These are phyloP conservation scores for Penicillium lagena DNA, from an alignment of 495 filamentous ascomycete species.

Conservation along the genomic window DNA sequence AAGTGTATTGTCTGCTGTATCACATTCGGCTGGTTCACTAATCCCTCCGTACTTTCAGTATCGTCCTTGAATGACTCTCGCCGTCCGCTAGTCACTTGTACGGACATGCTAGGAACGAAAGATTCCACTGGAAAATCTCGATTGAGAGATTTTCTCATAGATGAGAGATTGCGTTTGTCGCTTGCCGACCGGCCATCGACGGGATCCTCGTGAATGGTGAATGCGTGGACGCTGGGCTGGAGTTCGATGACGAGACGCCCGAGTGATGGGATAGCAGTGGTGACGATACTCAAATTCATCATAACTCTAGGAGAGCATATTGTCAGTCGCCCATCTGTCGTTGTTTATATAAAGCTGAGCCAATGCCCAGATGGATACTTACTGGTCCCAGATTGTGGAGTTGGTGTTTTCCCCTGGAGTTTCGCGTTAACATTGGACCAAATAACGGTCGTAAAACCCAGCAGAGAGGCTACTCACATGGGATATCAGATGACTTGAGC, in stretches of 20 bases:
- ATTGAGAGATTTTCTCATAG: conserved; percentile 7
- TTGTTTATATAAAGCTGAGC: background rate
- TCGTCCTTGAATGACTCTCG: conserved; percentile 12
- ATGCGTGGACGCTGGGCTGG: conserved; percentile 16
- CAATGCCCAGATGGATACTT: conserved; percentile 1
- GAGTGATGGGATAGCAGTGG: conserved; percentile 21
- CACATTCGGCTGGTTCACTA: conserved; percentile 13
- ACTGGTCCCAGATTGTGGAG: conserved; percentile 21
- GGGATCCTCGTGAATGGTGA: conserved; percentile 19
- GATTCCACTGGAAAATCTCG: background rate
- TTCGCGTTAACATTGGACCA: background rate
- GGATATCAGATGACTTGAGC: conserved; percentile 7
- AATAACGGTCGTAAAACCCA: background rate
- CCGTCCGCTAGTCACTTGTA: conserved; percentile 11
- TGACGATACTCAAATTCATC: conserved; percentile 23
- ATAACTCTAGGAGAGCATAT: conserved; percentile 3
- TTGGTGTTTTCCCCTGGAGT: conserved; percentile 13
- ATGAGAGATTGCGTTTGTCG: conserved; percentile 12
- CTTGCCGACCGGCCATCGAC: background rate
- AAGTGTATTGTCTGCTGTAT: conserved; percentile 19
- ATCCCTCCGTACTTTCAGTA: conserved; percentile 14
- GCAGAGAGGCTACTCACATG: conserved; percentile 4
- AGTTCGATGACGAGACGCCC: conserved; percentile 25
- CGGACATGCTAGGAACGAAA: conserved; percentile 1
- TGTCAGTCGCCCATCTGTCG: background rate